phyloP scores from a whole-genome alignment of 257 asterid genomes.

The Cynanchum wilfordii region DNA sequence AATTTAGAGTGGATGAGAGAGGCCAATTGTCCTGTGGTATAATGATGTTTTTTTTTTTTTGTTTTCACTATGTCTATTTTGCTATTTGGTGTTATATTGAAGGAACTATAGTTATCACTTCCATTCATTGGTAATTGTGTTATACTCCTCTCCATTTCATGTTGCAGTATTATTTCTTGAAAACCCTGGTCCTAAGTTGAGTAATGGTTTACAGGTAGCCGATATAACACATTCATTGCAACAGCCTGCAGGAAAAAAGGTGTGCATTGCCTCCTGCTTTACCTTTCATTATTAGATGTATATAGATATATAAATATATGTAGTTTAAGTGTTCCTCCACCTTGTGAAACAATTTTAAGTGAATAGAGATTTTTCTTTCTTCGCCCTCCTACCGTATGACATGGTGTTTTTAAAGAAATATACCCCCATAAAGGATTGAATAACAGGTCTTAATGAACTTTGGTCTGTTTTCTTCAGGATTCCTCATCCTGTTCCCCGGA shows the following conservation, averaged over 20 bases:
- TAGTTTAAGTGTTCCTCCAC: background rate
- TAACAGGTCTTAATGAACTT: background rate
- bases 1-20: slow-evolving; percentile 97
- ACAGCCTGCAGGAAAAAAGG: slow-evolving; percentile 99
- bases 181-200: slow-evolving; percentile 15
- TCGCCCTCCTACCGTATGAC: background rate
- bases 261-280: slow-evolving; percentile 18
- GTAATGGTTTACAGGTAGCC: slow-evolving; percentile 56
- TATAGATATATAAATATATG: background rate
- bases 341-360: background rate
- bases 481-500: background rate
- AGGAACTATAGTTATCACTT: slow-evolving; percentile 4
- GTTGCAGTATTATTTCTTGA: slow-evolving; percentile 8
- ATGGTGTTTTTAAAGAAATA: background rate
- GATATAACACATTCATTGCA: slow-evolving; percentile 95
- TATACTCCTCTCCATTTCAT: slow-evolving; percentile 8
- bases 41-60: slow-evolving; percentile 8
- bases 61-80: background rate
- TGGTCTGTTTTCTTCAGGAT: background rate
- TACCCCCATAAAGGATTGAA: slow-evolving; percentile 1
- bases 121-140: background rate
- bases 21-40: slow-evolving; percentile 89
- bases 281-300: background rate
- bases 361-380: background rate
- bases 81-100: background rate